Evolutionary conservation across 75 land plant genomes (phyloP), one percentile per base, ranked within the genome.

Genomic region (Pseudotsuga menziesii): DNA sequence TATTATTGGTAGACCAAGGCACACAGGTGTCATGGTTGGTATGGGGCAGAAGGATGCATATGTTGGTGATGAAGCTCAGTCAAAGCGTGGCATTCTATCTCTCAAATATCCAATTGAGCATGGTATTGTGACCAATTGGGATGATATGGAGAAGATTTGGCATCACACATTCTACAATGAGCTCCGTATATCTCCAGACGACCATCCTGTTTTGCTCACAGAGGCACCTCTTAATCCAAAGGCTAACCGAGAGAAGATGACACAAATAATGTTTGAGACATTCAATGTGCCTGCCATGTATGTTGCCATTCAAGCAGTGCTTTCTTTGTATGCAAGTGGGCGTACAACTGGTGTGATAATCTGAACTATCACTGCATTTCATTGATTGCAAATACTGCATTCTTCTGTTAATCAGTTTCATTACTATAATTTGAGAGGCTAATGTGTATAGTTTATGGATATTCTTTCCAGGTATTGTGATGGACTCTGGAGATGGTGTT

Each of bases 401-500:
- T 44, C 52, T 44, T 44, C 52, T 44, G 52, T 48, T 48, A 48
- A 48, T 9, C 54, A 48, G 54, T 48, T 48, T 48, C 54, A 48
- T 48, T 9, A 48, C 54, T 11, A 48, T 48, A 48, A 48, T 48
- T 48, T 48, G 54, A 48, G 11, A 48, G 54, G 13, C 54, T 8
- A 8, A 8, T 8, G 11, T 48, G 1, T 48, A 48, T 48, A 9
- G 54, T 48, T 48, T 48, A 48, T 48, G 20, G 23, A 27, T 17
- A 26, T 55, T 16, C 20, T 26, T 26, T 25, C 20, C 84, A 86
- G 80, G 88, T 78, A 85, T 81, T 75, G 81, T 85, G 64, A 48
- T 72, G n/a, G 83, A 78, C 60, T 85, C 88, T 54, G 88, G 88
- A 4, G 88, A 87, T 70, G 88, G 88, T 81, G 88, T 85, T 29